Base-by-base conservation (phyloP, 306 rosid genomes). In the Biancaea sappan region DNA sequence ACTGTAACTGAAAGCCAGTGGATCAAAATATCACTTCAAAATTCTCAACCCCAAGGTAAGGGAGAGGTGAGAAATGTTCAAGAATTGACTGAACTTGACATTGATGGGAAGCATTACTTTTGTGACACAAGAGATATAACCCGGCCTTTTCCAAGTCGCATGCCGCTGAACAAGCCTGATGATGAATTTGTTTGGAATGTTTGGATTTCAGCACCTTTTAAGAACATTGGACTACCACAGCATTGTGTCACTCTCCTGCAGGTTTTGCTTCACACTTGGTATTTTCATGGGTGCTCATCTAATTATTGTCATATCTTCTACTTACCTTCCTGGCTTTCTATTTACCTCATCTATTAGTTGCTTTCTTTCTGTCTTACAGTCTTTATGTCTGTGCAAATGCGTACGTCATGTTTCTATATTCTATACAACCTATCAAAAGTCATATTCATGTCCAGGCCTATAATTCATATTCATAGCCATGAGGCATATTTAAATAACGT, bases 131-230 rank as follows among this genome's bases (percentile, higher is more conserved):
- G 98, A 74, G 98, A 95, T 69, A 68, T 95, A 9, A 95, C 99
- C 5, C 81, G 96, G 41, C 90, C 98, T 9, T 95, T 82, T 75
- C 99, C 99, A 5, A 95, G 99, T 52, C 79, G 83, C 32, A 73
- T 83, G 90, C 71, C 87, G 4, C 40, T 80, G 63, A 34, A 62
- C 13, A 60, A 82, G 48, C 99, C 99, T 16, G 99, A 95, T 16
- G 88, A 87, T 64, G 99, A 95, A 83, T 95, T 95, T 54, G 98
- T 95, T 66, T 95, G 99, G 99, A 95, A 95, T 13, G 82, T 81
- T 18, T 95, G 99, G 99, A 79, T 95, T 61, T 88, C 98, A 5
- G 73, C 76, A 60, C 86, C 93, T 24, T 95, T 95, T 85, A 89
- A 52, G 58, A 78, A 78, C 86, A 82, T 90, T 80, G 99, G 99